Percentiles rank a stretch among this genome's conserved stretches.
Evolutionary conservation across 257 asterid species (phyloP).

Genomic region (Solanum chmielewskii): DNA sequence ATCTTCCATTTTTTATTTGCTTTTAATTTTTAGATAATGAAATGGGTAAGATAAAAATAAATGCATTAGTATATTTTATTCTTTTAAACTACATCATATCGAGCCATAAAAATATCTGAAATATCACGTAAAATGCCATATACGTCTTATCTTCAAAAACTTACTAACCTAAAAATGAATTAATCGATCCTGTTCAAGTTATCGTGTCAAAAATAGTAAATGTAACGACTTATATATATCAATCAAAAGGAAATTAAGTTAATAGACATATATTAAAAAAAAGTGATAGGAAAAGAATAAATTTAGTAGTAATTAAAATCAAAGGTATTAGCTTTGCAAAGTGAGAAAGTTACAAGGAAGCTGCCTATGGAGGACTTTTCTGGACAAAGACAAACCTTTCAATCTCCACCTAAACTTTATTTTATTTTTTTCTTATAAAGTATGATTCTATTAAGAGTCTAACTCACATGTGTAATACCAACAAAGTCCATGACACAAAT

Average conservation of each 20-base stretch:
- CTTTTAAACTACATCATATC: too few species aligned
- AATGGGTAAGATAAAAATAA: neutral
- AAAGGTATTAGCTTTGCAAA: neutral
- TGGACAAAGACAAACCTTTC: neutral
- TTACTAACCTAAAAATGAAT: neutral
- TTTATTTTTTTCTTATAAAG: neutral
- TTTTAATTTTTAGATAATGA: neutral
- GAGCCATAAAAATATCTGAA: too few species aligned
- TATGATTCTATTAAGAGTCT: constrained; percentile 5
- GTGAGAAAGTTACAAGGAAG: neutral
- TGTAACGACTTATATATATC: neutral
- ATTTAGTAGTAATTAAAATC: neutral
- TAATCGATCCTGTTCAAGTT: neutral
- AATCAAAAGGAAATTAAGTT: neutral
- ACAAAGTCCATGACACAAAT: constrained; percentile 1
- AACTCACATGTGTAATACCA: neutral
- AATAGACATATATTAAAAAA: neutral
- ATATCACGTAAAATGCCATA: too few species aligned
- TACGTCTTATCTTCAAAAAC: too few species aligned
- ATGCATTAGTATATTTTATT: neutral
- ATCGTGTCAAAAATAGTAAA: neutral
- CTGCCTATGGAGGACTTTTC: neutral
- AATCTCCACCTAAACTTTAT: neutral
- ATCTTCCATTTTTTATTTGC: neutral
- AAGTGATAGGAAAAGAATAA: neutral